Conservation (phyloP, 805 yeast genomes). For the Starmera dryadoides region DNA sequence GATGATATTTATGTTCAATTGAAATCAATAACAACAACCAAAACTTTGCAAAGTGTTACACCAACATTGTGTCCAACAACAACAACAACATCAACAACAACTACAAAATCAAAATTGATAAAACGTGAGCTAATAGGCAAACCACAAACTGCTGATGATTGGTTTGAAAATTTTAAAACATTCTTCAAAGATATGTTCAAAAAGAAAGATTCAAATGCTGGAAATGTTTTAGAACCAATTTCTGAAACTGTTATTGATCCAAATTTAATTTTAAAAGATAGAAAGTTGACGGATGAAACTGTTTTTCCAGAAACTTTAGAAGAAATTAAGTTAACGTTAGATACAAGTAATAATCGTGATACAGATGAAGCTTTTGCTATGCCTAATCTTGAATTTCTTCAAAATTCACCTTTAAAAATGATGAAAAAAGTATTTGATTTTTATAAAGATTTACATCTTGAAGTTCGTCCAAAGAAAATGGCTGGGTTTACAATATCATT, state of each 20-base stretch:
- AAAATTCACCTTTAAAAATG: conserved; percentile 18
- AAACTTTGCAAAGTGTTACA: too few relatives aligned
- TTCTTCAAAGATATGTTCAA: conserved; percentile 20
- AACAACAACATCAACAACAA: not conserved
- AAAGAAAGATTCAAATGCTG: conserved; percentile 16
- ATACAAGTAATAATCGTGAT: too few relatives aligned
- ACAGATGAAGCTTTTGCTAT: too few relatives aligned
- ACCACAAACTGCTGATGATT: conserved; percentile 10
- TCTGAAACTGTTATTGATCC: not conserved
- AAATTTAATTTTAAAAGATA: too few relatives aligned
- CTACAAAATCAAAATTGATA: not conserved
- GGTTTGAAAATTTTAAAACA: conserved; percentile 14
- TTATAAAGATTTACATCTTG: conserved; percentile 45
- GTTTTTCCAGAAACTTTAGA: too few relatives aligned
- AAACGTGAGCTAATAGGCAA: not conserved
- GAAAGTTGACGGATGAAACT: too few relatives aligned
- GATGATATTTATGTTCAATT: conserved; percentile 16
- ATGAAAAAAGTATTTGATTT: conserved; percentile 32
- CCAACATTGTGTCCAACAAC: not conserved
- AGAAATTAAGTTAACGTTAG: too few relatives aligned
- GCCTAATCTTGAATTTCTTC: too few relatives aligned
- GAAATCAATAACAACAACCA: conserved; percentile 7
- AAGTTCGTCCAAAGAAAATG: conserved; percentile 42
- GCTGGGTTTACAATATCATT: conserved; percentile 50
- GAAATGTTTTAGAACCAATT: too few relatives aligned